phyloP scores from a whole-genome alignment of 306 rosid genomes.

The Abrus precatorius region DNA sequence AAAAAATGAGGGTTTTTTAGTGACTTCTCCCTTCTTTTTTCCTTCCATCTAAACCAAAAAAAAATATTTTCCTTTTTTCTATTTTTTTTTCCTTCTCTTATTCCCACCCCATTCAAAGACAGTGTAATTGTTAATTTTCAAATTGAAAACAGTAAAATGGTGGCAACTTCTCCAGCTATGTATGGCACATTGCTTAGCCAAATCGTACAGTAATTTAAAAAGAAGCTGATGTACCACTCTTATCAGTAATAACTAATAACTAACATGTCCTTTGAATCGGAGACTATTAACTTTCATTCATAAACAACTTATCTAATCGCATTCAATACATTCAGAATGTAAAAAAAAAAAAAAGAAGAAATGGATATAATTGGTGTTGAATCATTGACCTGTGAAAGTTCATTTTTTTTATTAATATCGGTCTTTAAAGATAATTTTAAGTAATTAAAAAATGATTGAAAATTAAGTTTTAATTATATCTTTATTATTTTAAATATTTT shows the following conservation, averaged over 20 bases:
- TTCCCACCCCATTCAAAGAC: too few species aligned
- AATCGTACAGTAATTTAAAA: slow-evolving; percentile 12
- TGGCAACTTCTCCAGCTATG: slow-evolving; percentile 35
- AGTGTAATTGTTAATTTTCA: too few species aligned
- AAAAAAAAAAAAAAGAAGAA: neutral
- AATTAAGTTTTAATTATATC: too few species aligned
- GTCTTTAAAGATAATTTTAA: too few species aligned
- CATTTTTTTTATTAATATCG: neutral
- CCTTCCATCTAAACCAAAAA: too few species aligned
- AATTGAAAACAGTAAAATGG: neutral
- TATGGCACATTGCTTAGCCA: slow-evolving; percentile 1
- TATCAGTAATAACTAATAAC: slow-evolving; percentile 30
- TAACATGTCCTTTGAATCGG: slow-evolving; percentile 25
- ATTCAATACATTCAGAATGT: slow-evolving; percentile 33
- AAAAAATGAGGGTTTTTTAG: too few species aligned
- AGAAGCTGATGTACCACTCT: slow-evolving; percentile 20
- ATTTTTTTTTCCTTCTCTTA: too few species aligned
- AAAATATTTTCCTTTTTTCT: too few species aligned
- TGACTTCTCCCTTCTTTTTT: too few species aligned
- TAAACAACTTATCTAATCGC: slow-evolving; percentile 21
- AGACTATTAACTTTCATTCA: slow-evolving; percentile 20
- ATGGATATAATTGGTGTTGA: neutral
- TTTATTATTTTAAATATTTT: too few species aligned
- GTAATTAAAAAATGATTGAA: too few species aligned
- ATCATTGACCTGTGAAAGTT: neutral